Conservation (phyloP, 305 asterid species). For the Fraxinus velutina region DNA sequence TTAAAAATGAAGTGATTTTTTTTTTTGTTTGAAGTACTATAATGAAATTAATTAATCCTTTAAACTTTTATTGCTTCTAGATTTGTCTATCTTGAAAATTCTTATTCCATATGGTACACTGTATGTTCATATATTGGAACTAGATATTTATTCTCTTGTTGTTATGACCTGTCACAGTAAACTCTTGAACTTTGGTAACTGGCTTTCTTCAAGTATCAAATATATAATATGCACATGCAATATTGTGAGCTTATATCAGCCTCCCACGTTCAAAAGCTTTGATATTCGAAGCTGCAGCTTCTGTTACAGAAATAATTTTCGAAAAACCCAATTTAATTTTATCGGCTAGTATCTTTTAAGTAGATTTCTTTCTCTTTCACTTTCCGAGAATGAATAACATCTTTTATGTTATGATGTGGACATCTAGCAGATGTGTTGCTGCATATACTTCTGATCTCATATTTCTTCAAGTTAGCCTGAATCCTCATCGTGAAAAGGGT, state of each 20-base stretch:
- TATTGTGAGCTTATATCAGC: neutral
- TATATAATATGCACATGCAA: too few species aligned
- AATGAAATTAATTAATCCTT: neutral
- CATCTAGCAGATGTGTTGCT: constrained; percentile 70
- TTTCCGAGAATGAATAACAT: neutral
- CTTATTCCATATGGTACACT: neutral
- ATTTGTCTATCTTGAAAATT: neutral
- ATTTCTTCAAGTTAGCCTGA: constrained; percentile 61
- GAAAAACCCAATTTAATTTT: neutral
- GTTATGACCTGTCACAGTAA: neutral
- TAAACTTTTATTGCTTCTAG: neutral
- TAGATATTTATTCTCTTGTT: neutral
- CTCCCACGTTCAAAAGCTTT: neutral
- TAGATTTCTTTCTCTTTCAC: neutral
- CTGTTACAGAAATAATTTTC: neutral
- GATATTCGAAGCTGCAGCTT: neutral
- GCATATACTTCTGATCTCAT: constrained; percentile 88
- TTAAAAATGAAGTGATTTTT: neutral
- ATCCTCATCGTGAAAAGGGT: constrained; percentile 81
- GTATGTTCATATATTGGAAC: neutral
- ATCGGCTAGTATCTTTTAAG: constrained; percentile 6
- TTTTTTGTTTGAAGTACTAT: neutral
- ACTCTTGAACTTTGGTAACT: neutral
- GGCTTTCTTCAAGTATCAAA: neutral
- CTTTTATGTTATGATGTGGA: constrained; percentile 16